Percentiles rank a stretch among this genome's conserved stretches.
phyloP scores from a whole-genome alignment of 441 rosid genomes.

The Mallotus japonicus region DNA sequence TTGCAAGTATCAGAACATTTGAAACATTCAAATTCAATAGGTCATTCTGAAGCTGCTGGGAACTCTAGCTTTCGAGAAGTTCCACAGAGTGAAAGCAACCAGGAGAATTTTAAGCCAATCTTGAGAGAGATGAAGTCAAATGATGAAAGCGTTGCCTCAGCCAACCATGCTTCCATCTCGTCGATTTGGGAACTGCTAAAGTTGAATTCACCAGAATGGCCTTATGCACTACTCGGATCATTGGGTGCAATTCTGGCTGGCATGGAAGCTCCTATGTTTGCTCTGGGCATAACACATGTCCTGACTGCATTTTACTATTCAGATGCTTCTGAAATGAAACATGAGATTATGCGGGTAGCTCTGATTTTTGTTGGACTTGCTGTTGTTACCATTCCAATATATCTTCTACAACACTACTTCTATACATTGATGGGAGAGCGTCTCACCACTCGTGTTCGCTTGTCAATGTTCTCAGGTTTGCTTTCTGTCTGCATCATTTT shows the following conservation, averaged over 20 bases:
- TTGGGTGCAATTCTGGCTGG: conserved; percentile 72
- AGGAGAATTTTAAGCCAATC: conserved; percentile 18
- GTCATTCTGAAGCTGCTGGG: conserved; percentile 33
- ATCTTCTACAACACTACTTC: conserved; percentile 71
- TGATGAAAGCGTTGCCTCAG: conserved; percentile 22
- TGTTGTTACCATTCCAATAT: conserved; percentile 54
- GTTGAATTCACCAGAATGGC: conserved; percentile 82
- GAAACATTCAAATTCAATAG: conserved; percentile 34
- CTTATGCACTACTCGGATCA: conserved; percentile 74
- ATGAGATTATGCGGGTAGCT: conserved; percentile 43
- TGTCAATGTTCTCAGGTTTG: conserved; percentile 68
- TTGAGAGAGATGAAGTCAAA: conserved; percentile 16
- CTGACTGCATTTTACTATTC: conserved; percentile 65
- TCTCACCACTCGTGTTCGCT: conserved; percentile 71
- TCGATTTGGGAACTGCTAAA: conserved; percentile 61
- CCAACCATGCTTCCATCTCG: conserved; percentile 17
- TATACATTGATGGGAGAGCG: conserved; percentile 83
- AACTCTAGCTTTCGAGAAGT: conserved; percentile 44
- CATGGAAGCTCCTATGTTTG: conserved; percentile 66
- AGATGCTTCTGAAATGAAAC: conserved; percentile 38
- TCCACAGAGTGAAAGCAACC: conserved; percentile 28
- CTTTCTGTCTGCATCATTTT: conserved; percentile 12
- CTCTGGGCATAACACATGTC: conserved; percentile 64
- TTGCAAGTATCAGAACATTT: conserved; percentile 47
- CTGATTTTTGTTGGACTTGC: conserved; percentile 51